Evolutionary conservation across 768 basidiomycete genomes (phyloP).

Genomic region (Agrocybe pediades): DNA sequence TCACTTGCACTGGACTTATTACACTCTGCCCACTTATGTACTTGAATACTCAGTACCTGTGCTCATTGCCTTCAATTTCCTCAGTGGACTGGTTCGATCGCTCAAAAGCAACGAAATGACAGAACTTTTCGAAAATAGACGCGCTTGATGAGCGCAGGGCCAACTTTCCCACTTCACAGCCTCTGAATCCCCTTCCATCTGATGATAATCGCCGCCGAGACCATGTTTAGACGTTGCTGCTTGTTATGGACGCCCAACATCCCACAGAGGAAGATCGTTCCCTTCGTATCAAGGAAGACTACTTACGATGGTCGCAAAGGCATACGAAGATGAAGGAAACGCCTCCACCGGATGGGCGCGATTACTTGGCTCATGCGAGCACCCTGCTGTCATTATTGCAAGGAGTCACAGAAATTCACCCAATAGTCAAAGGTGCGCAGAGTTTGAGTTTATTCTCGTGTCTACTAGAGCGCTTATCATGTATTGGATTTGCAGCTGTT

Average conservation of each 20-base stretch:
- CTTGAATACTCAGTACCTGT: too few relatives aligned
- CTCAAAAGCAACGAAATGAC: too few relatives aligned
- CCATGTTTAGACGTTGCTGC: too few relatives aligned
- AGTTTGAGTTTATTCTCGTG: too few relatives aligned
- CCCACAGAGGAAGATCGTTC: not conserved
- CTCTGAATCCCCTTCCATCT: not conserved
- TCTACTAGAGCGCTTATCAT: not conserved
- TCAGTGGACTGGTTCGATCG: too few relatives aligned
- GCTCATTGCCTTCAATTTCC: too few relatives aligned
- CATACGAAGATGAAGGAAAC: slow-evolving; percentile 13
- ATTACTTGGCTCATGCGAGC: slow-evolving; percentile 17
- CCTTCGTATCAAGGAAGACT: slow-evolving; percentile 4
- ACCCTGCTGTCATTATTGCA: slow-evolving; percentile 18
- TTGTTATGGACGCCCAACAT: not conserved
- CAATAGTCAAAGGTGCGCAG: slow-evolving; percentile 17
- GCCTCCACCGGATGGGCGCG: slow-evolving; percentile 12
- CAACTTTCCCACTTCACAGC: not conserved
- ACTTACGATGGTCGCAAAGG: slow-evolving; percentile 11
- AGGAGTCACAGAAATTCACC: slow-evolving; percentile 14
- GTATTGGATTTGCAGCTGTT: not conserved
- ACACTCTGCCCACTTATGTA: too few relatives aligned
- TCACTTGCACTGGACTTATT: too few relatives aligned
- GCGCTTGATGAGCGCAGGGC: too few relatives aligned
- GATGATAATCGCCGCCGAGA: not conserved
- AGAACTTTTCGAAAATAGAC: too few relatives aligned